These are phyloP conservation scores for Gautieria morchelliformis DNA, from an alignment of 768 basidiomycete species.

Conservation along the genomic window DNA sequence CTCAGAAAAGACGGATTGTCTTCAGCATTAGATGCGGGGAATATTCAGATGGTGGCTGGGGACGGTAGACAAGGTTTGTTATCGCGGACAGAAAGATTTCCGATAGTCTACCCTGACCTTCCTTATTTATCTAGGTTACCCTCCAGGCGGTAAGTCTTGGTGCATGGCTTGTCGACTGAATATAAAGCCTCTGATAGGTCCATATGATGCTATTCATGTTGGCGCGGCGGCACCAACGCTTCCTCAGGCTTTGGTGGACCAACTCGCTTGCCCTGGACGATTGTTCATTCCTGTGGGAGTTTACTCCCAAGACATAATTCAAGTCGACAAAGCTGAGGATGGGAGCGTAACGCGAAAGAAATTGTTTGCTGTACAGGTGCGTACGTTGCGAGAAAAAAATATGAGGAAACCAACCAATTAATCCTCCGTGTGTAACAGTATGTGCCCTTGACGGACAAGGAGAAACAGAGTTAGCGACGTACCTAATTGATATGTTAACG, in stretches of 20 bases:
- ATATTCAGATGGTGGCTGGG: conserved; percentile 57
- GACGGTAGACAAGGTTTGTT: conserved; percentile 70
- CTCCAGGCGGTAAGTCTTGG: conserved; percentile 10
- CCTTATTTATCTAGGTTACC: background rate
- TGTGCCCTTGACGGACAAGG: conserved; percentile 55
- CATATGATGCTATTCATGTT: conserved; percentile 84
- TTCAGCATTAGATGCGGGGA: conserved; percentile 38
- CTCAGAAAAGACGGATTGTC: conserved; percentile 57
- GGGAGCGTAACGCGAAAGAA: conserved; percentile 56
- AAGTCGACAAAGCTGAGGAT: conserved; percentile 67
- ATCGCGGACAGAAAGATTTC: background rate
- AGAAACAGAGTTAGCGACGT: conserved; percentile 2
- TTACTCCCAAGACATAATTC: conserved; percentile 47
- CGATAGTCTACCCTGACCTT: background rate
- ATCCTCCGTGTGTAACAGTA: conserved; percentile 32
- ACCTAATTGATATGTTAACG: background rate
- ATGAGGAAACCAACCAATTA: background rate
- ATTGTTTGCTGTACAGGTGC: conserved; percentile 76
- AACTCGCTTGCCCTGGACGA: conserved; percentile 63
- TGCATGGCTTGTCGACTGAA: background rate
- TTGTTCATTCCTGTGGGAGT: conserved; percentile 92
- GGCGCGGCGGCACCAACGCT: conserved; percentile 81
- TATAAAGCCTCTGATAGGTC: conserved; percentile 29
- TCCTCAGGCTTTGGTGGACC: conserved; percentile 64
- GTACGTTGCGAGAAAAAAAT: conserved; percentile 19